These are phyloP conservation scores for Monosporascus sp. DNA, from an alignment of 2,329 filamentous ascomycete species.

Conservation along the genomic window DNA sequence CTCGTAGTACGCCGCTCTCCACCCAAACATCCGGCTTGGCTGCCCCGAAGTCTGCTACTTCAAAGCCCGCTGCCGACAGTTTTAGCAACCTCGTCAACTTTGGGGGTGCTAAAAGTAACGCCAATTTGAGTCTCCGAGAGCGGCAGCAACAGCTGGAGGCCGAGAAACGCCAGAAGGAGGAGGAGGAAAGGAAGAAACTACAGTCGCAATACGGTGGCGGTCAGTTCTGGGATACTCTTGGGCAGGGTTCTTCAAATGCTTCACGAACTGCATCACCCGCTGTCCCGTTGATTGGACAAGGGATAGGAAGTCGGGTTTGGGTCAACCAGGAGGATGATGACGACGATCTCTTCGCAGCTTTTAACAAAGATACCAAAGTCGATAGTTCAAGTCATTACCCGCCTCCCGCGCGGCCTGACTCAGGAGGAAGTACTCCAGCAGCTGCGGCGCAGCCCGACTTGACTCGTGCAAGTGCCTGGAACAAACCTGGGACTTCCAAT, in stretches of 20 bases:
- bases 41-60: conserved; percentile 36
- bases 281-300: conserved; percentile 23
- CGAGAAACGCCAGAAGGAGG: conserved; percentile 67
- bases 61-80: conserved; percentile 60
- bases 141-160: conserved; percentile 63
- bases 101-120: conserved; percentile 52
- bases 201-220: conserved; percentile 74
- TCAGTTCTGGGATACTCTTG: conserved; percentile 72
- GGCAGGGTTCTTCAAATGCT: conserved; percentile 41
- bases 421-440: conserved; percentile 40
- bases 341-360: conserved; percentile 62
- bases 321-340: conserved; percentile 39
- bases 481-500: conserved; percentile 25
- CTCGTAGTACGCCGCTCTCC: conserved; percentile 51
- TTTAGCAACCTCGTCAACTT: conserved; percentile 72
- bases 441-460: conserved; percentile 43
- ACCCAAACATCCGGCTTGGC: conserved; percentile 39
- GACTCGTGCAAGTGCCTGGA: conserved; percentile 50
- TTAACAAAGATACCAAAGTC: conserved; percentile 60
- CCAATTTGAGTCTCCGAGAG: conserved; percentile 72
- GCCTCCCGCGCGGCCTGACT: conserved; percentile 38
- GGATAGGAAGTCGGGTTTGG: conserved; percentile 22
- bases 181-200: conserved; percentile 63
- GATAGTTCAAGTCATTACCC: conserved; percentile 62
- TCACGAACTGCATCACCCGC: conserved; percentile 43